Conservation (phyloP, 1,284 basidiomycete species). For the Cronartium ribicola region DNA sequence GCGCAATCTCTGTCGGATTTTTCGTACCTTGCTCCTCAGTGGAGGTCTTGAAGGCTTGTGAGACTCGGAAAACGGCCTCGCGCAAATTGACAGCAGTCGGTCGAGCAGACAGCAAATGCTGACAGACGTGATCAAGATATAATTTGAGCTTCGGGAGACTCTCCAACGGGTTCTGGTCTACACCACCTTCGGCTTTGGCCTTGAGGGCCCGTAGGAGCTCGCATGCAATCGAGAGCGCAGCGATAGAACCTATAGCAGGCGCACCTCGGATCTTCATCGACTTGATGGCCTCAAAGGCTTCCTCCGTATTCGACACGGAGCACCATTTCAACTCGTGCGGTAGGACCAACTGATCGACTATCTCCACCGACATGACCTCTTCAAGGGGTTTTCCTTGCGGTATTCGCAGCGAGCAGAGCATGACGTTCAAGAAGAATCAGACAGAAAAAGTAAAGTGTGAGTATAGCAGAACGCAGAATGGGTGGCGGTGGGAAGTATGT, state of each 20-base stretch:
- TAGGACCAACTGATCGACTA: conserved; percentile 47
- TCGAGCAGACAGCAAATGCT: conserved; percentile 67
- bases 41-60: background rate
- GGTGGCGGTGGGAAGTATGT: no score
- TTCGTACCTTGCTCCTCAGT: conserved; percentile 42
- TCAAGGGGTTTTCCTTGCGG: conserved; percentile 40
- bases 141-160: background rate
- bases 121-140: background rate
- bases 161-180: background rate
- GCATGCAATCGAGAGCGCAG: conserved; percentile 69
- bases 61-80: conserved; percentile 69
- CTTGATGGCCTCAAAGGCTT: conserved; percentile 85
- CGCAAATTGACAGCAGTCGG: conserved; percentile 90
- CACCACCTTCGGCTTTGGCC: background rate
- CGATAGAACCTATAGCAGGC: conserved; percentile 87
- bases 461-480: no score
- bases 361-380: conserved; percentile 46
- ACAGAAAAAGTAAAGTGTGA: no score
- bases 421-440: no score
- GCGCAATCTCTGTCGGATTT: conserved; percentile 2
- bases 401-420: conserved; percentile 44
- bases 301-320: conserved; percentile 65
- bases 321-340: conserved; percentile 69
- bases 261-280: conserved; percentile 86
- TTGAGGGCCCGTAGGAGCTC: conserved; percentile 52